Base-by-base conservation (phyloP, 495 filamentous ascomycete species). In the Mycothermus thermophilus region DNA sequence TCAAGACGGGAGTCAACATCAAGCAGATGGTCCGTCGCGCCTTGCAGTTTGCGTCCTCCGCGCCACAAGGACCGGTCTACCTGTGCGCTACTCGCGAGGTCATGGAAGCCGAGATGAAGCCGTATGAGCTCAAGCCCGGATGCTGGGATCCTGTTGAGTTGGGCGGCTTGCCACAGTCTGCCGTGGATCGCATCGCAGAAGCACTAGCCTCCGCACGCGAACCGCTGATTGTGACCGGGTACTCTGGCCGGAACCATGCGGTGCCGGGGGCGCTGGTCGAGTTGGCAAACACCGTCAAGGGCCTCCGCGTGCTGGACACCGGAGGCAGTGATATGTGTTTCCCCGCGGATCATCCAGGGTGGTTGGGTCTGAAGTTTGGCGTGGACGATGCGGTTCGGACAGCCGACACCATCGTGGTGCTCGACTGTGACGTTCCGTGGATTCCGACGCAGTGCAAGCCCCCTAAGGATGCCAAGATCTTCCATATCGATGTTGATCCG, bases 321-420 rank as follows among this genome's bases (percentile, higher is more conserved):
- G 83, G 82, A 16, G 87, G 85, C 22, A 81, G 81, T 49, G 88
- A 96, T 52, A 90, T 96, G 88, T 92, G 83, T 49, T 95, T 95
- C 59, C 88, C 88, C 2, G 79, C 77, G 2, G 66, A 87, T 33
- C 86, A 94, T 40, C 61, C 64, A 11, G 64, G 45, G 1, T 73
- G 76, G 67, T 54, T 94, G 17, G 83, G 88, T 2, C 50, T 92
- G 43, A 65, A 75, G 40, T 94, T 75, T 43, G 83, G 86, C 8
- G 63, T 74, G 2, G 83, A 93, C 26, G 75, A 82, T 11, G 59
- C 64, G 5, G 81, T 94, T 43, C 66, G 62, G 28, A 76, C 74
- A 5, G 80, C 88, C 0, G 88, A 94, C 50, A 70, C 81, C 16
- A 94, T 96, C 43, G 42, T 96, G 3, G 75, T 94, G 8, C 53